Base-by-base conservation (phyloP, 805 yeast genomes). In the Candida hungchunana region DNA sequence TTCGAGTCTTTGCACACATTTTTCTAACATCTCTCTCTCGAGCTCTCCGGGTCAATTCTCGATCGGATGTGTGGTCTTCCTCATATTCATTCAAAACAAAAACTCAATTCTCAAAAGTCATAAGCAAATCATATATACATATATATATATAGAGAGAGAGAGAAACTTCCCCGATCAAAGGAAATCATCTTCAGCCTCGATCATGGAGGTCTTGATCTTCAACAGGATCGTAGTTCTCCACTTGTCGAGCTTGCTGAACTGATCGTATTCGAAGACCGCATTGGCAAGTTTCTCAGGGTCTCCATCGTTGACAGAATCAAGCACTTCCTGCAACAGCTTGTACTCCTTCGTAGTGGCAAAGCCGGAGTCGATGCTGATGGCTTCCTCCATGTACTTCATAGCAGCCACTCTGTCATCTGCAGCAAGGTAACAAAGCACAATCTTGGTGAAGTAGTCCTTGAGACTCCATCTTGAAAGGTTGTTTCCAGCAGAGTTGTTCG, bases 341-440 rank as follows among this genome's bases (percentile, higher is more conserved):
- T 67, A 79, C 58, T 93, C 97, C 49, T 94, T 73, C 0, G 90
- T 79, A 7, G 79, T 66, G 28, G 71, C 75, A 58, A 89, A 90
- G 29, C 79, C 64, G 7, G 87, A 77, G 52, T 89, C 97, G 68
- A 89, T 79, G 24, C 69, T 74, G 10, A 67, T 55, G 40, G 78
- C 83, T 41, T 75, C 73, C 20, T 75, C 77, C 34, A 84, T 59
- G 24, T 86, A 73, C 51, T 83, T 81, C 36, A 75, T 72, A 0
- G 95, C 96, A 32, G 94, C 95, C 23, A 94, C 89, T 25, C 75
- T 67, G 60, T 93, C 98, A 46, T 77, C 87, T 39, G 77, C 76
- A 22, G 97, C 94, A 46, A 93, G 67, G 34, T 82, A 75, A 57
- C 96, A 86, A 38, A 93, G 67, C 18, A 85, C 79, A 35, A 84